Percentiles rank a stretch among this genome's conserved stretches.
Conservation (phyloP, 2,329 filamentous ascomycete species). For the Cladobotryum protrusum region DNA sequence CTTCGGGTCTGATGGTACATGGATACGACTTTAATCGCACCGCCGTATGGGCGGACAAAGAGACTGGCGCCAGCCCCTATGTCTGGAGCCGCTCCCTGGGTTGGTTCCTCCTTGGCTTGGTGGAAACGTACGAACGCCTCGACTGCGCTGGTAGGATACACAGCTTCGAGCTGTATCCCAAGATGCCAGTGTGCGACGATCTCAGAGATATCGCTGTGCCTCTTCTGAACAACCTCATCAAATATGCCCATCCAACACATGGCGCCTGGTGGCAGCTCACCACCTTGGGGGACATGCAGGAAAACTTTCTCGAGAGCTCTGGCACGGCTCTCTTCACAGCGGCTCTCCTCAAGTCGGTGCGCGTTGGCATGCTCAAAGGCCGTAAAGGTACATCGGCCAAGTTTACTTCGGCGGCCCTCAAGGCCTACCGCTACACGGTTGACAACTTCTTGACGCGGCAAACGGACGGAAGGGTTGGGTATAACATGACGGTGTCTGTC, state of each 20-base stretch:
- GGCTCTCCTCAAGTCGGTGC: conserved; percentile 22
- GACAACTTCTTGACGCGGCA: conserved; percentile 40
- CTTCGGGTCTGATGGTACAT: conserved; percentile 31
- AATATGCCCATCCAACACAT: conserved; percentile 34
- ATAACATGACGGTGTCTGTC: conserved; percentile 32
- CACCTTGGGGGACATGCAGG: conserved; percentile 40
- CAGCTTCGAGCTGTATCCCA: conserved; percentile 16
- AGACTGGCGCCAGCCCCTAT: conserved; percentile 43
- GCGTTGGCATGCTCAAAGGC: conserved; percentile 6
- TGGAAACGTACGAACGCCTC: conserved; percentile 44
- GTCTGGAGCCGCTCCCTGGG: conserved; percentile 50
- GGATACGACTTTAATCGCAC: conserved; percentile 45
- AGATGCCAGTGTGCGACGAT: conserved; percentile 23
- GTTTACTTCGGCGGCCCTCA: conserved; percentile 18
- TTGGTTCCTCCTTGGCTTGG: conserved; percentile 48
- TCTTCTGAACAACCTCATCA: conserved; percentile 17
- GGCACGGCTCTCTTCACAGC: conserved; percentile 52
- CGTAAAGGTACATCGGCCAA: conserved; percentile 1
- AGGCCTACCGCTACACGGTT: conserved; percentile 30
- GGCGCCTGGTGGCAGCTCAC: conserved; percentile 54
- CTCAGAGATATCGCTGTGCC: conserved; percentile 25
- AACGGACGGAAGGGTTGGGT: conserved; percentile 39
- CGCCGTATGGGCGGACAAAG: conserved; percentile 45
- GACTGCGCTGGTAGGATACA: background rate
- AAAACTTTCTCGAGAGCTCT: conserved; percentile 57